Evolutionary conservation across 2,329 filamentous ascomycete species (phyloP), one percentile per base, ranked within the genome.

Genomic region (Stenocarpella maydis): DNA sequence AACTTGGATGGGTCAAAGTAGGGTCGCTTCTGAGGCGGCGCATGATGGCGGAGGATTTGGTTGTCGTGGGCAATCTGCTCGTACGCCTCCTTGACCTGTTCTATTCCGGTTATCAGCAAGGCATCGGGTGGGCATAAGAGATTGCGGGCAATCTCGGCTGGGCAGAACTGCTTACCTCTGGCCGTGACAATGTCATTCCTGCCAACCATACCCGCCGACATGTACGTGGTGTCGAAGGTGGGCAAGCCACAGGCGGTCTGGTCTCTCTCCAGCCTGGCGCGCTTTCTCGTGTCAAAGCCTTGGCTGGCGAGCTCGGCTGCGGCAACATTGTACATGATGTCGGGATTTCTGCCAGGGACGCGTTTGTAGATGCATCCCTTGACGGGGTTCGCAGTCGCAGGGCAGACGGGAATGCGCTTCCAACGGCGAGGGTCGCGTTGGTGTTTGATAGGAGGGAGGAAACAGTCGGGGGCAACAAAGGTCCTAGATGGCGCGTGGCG

Each of bases 261-360:
- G 52, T 78, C 71, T 19, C 68, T 69, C 9, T 70, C 61, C 15
- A 71, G 73, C n/a, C 78, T 76, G 24, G 68, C 55, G 67, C 75
- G 78, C 72, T 84, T 84, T 39, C 82, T 76, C 26, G 76, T 49
- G 0, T 76, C 78, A 2, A 67, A 58, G 2, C 80, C 78, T 26
- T 78, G 77, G 28, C 73, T 76, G 19, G 77, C 74, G 6, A 83
- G 74, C 70, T 83, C 82, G 6, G 67, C 39, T 17, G 72, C 60
- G 2, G 70, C 74, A 41, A 69, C 53, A 4, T 54, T 26, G 61
- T 78, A 76, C 0, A 61, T 45, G 12, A 60, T 34, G 50, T 73
- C 54, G 4, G 61, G 61, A 4, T 45, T 15, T 4, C 66, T 58
- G 10, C 73, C 61, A 5, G 74, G 74, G 43, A 72, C 74, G 15